phyloP scores from a whole-genome alignment of 305 asterid species.

The Ilex paraguariensis region DNA sequence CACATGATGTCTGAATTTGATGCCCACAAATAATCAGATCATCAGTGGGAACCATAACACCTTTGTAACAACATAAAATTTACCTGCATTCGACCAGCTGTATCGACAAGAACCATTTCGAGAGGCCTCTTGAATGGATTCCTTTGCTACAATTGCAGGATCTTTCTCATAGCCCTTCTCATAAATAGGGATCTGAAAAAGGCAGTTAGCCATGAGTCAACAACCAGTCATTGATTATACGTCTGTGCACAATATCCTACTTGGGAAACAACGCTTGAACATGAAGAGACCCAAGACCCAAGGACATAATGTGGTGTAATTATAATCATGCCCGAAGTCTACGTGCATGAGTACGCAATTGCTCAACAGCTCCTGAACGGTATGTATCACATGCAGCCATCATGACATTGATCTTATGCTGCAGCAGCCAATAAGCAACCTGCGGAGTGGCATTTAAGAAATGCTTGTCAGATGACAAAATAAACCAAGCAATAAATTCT shows the following conservation, averaged over 20 bases:
- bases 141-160: conserved; percentile 93
- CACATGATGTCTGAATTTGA: too few relatives aligned
- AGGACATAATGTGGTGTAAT: too few relatives aligned
- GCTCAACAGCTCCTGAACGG: conserved; percentile 99
- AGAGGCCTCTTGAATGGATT: conserved; percentile 88
- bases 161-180: conserved; percentile 99
- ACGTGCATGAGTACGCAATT: conserved; percentile 93
- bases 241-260: too few relatives aligned
- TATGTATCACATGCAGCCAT: conserved; percentile 99
- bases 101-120: conserved; percentile 90
- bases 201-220: not conserved
- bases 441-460: conserved; percentile 16
- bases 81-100: conserved; percentile 99
- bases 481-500: not conserved
- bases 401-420: conserved; percentile 76
- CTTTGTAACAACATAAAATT: not conserved
- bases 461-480: not conserved
- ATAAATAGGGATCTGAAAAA: conserved; percentile 75
- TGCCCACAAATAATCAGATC: too few relatives aligned
- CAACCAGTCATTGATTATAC: too few relatives aligned
- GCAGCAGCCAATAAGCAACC: conserved; percentile 98
- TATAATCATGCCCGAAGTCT: conserved; percentile 71
- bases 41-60: too few relatives aligned
- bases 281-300: too few relatives aligned
- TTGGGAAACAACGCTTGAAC: too few relatives aligned